These are phyloP conservation scores for Populus hybrid DNA, from an alignment of 441 rosid species.

Conservation along the genomic window DNA sequence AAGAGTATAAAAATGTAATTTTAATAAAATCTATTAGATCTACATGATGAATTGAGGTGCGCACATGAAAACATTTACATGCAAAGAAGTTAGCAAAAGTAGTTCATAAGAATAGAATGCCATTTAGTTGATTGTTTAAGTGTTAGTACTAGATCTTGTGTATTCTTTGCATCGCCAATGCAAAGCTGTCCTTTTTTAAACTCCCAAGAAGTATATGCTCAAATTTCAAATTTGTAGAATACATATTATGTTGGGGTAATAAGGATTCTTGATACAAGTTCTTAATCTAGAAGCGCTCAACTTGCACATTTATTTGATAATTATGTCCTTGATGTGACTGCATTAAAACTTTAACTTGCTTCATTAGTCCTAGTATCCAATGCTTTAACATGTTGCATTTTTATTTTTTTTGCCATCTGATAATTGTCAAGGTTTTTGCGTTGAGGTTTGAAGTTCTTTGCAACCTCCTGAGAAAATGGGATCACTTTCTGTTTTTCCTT, in stretches of 20 bases:
- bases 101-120: neutral
- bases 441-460: neutral
- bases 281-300: neutral
- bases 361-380: neutral
- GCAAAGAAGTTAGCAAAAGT: neutral
- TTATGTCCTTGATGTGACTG: neutral
- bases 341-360: neutral
- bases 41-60: neutral
- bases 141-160: neutral
- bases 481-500: neutral
- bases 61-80: neutral
- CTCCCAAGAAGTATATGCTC: neutral
- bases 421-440: neutral
- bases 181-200: neutral
- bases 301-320: neutral
- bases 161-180: neutral
- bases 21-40: neutral
- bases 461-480: neutral
- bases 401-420: neutral
- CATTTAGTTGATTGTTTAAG: neutral
- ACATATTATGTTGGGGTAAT: neutral
- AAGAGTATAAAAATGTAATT: neutral
- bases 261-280: neutral
- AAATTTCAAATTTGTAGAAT: neutral
- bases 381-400: neutral